These are phyloP conservation scores for Austroboletus novae-zelandiae DNA, from an alignment of 1,284 basidiomycete genomes.

Conservation along the genomic window DNA sequence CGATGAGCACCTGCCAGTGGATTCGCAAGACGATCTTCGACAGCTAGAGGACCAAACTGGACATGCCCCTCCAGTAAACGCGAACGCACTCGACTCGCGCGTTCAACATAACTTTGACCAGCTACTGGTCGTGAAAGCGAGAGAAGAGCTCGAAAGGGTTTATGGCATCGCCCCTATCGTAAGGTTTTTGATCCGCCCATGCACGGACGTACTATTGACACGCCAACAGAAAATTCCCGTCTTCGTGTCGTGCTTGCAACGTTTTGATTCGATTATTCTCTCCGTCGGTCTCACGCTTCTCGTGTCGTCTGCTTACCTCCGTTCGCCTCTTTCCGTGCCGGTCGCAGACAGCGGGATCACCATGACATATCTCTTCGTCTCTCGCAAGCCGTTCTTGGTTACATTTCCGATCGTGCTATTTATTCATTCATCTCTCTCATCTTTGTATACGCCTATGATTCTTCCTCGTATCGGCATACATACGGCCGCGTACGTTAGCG, in stretches of 20 bases:
- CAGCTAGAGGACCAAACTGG: conserved; percentile 22
- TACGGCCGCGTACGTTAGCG: conserved; percentile 63
- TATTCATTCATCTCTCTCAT: conserved; percentile 49
- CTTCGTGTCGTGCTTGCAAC: conserved; percentile 70
- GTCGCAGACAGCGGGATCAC: conserved; percentile 15
- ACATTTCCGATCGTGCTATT: conserved; percentile 49
- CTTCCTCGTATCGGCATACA: conserved; percentile 68
- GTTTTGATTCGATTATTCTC: conserved; percentile 66
- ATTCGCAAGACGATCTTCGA: conserved; percentile 16
- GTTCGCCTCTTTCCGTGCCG: conserved; percentile 29
- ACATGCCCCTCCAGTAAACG: conserved; percentile 1
- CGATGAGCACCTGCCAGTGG: conserved; percentile 15
- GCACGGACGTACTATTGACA: conserved; percentile 7
- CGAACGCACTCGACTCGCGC: conserved; percentile 29
- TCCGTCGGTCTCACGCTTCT: conserved; percentile 66
- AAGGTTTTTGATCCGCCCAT: not conserved
- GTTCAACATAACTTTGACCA: conserved; percentile 64
- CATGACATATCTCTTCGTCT: conserved; percentile 11
- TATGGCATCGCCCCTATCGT: conserved; percentile 75
- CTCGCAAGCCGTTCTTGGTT: conserved; percentile 39
- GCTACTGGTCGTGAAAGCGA: conserved; percentile 55
- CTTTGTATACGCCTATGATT: conserved; percentile 59
- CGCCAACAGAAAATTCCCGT: conserved; percentile 62
- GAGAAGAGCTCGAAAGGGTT: conserved; percentile 72
- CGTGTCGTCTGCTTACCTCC: conserved; percentile 55